Base-by-base conservation (phyloP, 192 early-diverging fungal species). In the Coemansia sp. region DNA sequence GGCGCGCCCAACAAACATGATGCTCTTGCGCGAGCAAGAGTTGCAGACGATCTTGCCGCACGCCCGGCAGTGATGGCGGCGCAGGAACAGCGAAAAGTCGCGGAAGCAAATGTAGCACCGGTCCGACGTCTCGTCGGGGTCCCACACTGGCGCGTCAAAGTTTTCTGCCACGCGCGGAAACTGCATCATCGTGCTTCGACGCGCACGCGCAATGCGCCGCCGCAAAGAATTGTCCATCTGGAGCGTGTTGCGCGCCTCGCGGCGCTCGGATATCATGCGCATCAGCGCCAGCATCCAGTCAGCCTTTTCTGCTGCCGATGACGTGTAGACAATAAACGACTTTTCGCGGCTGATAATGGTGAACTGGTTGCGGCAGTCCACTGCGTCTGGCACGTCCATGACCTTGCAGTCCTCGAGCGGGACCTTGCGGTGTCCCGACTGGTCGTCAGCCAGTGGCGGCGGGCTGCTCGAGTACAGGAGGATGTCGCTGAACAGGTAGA, bases 31-130 rank as follows among this genome's bases (percentile, higher is more conserved):
- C 39, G 89, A 90, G 60, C 89, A 90, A 32, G 75, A 64, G 64
- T 89, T 86, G 74, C 93, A 94, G n/a, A 92, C 91, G 20, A 94
- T 84, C 61, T 88, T 89, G 20, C 93, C 93, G 66, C 93, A 94
- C 1, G 86, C 86, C 24, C 93, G 85, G 68, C 91, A 92, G 65
- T 94, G 91, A 71, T 93, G 91, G 68, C 87, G 89, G 4, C 92
- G 85, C 60, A 84, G 60, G 36, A 91, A 87, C 38, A 93, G 51
- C 3, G 85, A 84, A 68, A 94, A 94, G 19, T 84, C 87, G 42
- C 88, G 84, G 36, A 74, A 72, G 71, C 93, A 94, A 39, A 92
- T 87, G 82, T 90, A 89, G 68, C 93, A 94, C 4, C 68, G 41
- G 4, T 77, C 76, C 7, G 89, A 76, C 59, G 74, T 73, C 60